Percentiles rank a stretch among this genome's conserved stretches.
Conservation (phyloP, 2,329 filamentous ascomycete genomes). For the Cladophialophora yegresii region DNA sequence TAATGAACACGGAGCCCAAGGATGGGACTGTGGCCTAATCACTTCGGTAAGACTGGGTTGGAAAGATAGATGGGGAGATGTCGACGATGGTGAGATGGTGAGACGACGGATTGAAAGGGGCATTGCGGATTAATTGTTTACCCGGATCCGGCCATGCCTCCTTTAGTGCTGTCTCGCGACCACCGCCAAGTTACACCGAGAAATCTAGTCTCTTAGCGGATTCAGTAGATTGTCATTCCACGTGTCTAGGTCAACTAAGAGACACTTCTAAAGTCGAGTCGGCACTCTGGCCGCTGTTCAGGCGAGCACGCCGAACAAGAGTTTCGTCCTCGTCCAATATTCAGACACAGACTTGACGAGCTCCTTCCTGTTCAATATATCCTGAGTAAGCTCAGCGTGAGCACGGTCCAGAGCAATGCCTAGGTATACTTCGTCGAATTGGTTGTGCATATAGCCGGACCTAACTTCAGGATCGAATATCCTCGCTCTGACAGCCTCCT, state of each 20-base stretch:
- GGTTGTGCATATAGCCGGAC: constrained; percentile 20
- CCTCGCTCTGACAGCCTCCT: constrained; percentile 17
- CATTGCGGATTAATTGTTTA: background rate
- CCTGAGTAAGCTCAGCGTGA: background rate
- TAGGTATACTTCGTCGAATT: constrained; percentile 33
- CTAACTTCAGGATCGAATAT: constrained; percentile 23
- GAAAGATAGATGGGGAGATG: background rate
- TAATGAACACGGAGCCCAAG: no score
- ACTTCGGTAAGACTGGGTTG: no score
- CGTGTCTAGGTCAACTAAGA: background rate
- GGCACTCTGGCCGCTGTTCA: background rate
- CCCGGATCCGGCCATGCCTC: background rate
- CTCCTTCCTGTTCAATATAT: background rate
- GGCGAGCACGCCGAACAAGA: constrained; percentile 33
- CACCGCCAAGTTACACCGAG: no score
- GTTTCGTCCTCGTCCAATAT: constrained; percentile 36
- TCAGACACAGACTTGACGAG: constrained; percentile 14
- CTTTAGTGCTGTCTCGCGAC: background rate
- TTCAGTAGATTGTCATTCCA: background rate
- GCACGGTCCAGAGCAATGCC: constrained; percentile 21
- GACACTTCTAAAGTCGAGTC: background rate
- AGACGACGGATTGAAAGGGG: background rate
- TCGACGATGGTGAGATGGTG: background rate
- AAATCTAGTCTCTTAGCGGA: background rate
- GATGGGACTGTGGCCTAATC: no score